Conservation (phyloP, 192 early-diverging fungal species). For the Coemansia sp. region DNA sequence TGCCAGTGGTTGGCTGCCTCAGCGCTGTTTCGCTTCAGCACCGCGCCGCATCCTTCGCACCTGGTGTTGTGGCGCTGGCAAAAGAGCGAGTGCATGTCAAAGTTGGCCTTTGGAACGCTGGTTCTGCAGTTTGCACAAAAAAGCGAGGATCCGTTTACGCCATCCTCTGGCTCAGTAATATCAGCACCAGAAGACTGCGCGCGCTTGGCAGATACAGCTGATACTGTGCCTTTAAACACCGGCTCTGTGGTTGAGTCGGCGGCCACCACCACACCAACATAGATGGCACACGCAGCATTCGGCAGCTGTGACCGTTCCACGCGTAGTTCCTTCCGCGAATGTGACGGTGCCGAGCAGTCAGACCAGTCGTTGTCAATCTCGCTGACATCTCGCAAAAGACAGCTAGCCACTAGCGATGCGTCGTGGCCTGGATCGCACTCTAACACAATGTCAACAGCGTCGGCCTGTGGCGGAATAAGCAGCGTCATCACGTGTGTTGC, state of each 20-base stretch:
- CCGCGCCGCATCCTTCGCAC: conserved; percentile 63
- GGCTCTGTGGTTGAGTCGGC: neutral
- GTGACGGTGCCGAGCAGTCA: conserved; percentile 40
- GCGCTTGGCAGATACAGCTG: neutral
- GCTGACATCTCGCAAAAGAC: conserved; percentile 15
- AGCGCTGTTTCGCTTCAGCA: conserved; percentile 65
- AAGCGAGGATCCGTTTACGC: conserved; percentile 17
- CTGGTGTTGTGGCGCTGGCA: conserved; percentile 79
- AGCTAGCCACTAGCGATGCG: conserved; percentile 46
- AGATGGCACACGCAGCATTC: conserved; percentile 18
- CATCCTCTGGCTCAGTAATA: neutral
- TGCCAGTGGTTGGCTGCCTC: conserved; percentile 80
- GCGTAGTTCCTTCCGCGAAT: conserved; percentile 22
- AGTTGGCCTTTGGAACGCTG: conserved; percentile 61
- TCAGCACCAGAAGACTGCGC: neutral
- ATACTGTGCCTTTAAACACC: conserved; percentile 22
- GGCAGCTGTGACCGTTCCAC: conserved; percentile 15
- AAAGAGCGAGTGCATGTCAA: conserved; percentile 72
- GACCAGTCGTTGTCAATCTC: conserved; percentile 31
- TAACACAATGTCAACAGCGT: conserved; percentile 11
- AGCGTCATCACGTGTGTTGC: conserved; percentile 10
- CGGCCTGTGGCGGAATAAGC: conserved; percentile 13
- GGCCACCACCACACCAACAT: conserved; percentile 12
- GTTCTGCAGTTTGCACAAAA: conserved; percentile 72
- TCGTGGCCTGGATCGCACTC: conserved; percentile 27